Evolutionary conservation across 768 basidiomycete genomes (phyloP).

Genomic region (Calocybe cyanea): DNA sequence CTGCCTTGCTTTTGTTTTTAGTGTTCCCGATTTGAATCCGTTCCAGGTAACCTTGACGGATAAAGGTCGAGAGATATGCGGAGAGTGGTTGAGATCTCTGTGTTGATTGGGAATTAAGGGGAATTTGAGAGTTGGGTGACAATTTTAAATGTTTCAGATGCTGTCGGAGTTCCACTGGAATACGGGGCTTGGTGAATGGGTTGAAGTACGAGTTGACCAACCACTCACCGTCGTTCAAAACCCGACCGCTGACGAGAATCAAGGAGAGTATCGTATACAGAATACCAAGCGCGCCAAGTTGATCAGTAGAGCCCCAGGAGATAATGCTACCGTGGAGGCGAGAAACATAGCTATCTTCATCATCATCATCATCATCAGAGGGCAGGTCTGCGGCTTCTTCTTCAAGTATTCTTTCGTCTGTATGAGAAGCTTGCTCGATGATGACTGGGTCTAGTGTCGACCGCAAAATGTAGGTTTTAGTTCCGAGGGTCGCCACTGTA

Average conservation of each 20-base stretch:
- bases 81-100: constrained; percentile 57
- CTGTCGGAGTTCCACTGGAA: constrained; percentile 65
- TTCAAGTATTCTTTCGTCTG: constrained; percentile 51
- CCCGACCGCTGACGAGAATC: constrained; percentile 76
- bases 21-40: constrained; percentile 47
- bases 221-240: constrained; percentile 68
- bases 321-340: constrained; percentile 65
- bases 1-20: constrained; percentile 23
- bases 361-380: constrained; percentile 48
- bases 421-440: constrained; percentile 55
- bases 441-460: constrained; percentile 62
- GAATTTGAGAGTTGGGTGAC: constrained; percentile 39
- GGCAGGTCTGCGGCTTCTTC: constrained; percentile 44
- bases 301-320: constrained; percentile 65
- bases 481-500: constrained; percentile 51
- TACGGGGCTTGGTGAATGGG: neutral
- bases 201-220: neutral
- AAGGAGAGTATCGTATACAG: constrained; percentile 80
- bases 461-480: constrained; percentile 82
- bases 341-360: constrained; percentile 36
- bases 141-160: constrained; percentile 71
- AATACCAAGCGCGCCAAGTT: constrained; percentile 68
- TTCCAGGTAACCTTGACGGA: constrained; percentile 78
- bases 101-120: constrained; percentile 47
- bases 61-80: constrained; percentile 56